Conservation (phyloP, 2,329 filamentous ascomycete genomes). For the Penicillium sp. region DNA sequence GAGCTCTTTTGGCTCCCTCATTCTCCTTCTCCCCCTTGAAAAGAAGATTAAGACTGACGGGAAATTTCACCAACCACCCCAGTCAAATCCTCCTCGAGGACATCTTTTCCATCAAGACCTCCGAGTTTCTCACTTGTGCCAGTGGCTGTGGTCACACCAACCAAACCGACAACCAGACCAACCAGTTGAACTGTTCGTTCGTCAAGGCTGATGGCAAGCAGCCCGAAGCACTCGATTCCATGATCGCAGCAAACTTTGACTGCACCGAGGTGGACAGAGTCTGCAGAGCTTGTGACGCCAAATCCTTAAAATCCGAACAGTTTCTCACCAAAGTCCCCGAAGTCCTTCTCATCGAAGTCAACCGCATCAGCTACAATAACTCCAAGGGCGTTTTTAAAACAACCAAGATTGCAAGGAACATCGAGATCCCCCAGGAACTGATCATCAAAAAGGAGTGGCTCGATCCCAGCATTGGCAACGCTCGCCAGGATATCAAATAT, state of each 20-base stretch:
- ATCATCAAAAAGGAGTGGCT: constrained; percentile 5
- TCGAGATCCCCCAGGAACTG: constrained; percentile 6
- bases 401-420: background rate
- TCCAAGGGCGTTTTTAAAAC: background rate
- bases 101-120: too few species aligned
- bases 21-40: too few species aligned
- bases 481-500: constrained; percentile 14
- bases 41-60: too few species aligned
- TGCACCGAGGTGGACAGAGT: background rate
- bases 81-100: too few species aligned
- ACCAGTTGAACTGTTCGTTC: background rate
- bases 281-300: background rate
- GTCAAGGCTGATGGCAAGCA: too few species aligned
- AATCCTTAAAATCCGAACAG: background rate
- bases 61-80: too few species aligned
- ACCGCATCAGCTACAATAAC: constrained; percentile 5
- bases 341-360: constrained; percentile 18
- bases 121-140: too few species aligned
- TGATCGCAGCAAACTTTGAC: too few species aligned
- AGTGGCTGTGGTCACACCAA: too few species aligned
- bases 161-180: too few species aligned
- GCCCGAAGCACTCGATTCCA: too few species aligned
- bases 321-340: constrained; percentile 14
- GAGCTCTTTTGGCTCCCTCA: too few species aligned
- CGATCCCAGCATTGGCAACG: background rate